These are phyloP conservation scores for Neocatenulostroma microsporum DNA, from an alignment of 2,329 filamentous ascomycete genomes.

Conservation along the genomic window DNA sequence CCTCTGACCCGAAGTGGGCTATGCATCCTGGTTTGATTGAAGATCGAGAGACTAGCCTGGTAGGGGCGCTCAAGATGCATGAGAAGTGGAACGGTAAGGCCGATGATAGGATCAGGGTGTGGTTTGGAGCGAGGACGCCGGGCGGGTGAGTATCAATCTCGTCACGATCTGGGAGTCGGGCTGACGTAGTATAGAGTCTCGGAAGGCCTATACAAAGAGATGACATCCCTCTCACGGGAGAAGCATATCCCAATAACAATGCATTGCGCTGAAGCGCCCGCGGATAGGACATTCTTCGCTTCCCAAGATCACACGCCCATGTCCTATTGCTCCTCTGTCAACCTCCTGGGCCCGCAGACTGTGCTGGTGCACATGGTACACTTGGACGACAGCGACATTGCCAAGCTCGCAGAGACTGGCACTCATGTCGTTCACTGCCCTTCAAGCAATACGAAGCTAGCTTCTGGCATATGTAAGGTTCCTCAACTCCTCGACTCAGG, in stretches of 20 bases:
- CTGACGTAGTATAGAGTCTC: conserved; percentile 21
- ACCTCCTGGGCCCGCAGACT: conserved; percentile 35
- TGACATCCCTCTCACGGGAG: conserved; percentile 25
- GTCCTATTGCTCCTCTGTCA: conserved; percentile 36
- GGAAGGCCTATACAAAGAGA: conserved; percentile 28
- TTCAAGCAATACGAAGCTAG: conserved; percentile 47
- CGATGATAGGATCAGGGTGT: conserved; percentile 30
- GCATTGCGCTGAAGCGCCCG: conserved; percentile 32
- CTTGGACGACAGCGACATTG: conserved; percentile 39
- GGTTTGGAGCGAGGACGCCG: conserved; percentile 34
- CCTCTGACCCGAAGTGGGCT: conserved; percentile 35
- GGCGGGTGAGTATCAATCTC: conserved; percentile 24
- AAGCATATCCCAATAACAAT: conserved; percentile 32
- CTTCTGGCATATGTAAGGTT: conserved; percentile 43
- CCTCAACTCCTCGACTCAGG: conserved; percentile 37
- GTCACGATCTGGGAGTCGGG: background rate
- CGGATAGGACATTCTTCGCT: conserved; percentile 28
- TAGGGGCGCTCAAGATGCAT: conserved; percentile 28
- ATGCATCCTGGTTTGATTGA: conserved; percentile 40
- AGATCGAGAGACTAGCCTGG: conserved; percentile 29
- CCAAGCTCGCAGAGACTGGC: conserved; percentile 32
- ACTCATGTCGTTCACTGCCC: conserved; percentile 46
- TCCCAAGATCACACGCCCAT: conserved; percentile 33
- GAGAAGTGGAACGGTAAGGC: conserved; percentile 31
- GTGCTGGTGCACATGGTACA: conserved; percentile 49